phyloP scores from a whole-genome alignment of 1,284 basidiomycete genomes.

The Ganoderma boninense region DNA sequence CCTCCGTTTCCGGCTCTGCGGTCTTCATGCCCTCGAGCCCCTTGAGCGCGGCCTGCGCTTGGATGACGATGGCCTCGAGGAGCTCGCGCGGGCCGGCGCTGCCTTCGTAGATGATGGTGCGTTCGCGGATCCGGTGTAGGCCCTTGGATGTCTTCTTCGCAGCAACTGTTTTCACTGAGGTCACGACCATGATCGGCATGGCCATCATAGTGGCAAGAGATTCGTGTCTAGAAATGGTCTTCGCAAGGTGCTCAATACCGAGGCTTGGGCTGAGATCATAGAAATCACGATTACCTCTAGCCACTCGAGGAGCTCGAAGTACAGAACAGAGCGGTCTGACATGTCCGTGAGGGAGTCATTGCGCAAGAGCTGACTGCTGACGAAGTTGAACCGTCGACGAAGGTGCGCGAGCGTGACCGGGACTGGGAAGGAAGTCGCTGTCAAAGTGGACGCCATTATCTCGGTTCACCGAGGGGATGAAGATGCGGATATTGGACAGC shows the following conservation, averaged over 20 bases:
- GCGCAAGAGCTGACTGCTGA: constrained; percentile 83
- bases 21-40: constrained; percentile 75
- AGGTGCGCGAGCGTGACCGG: constrained; percentile 90
- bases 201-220: constrained; percentile 93
- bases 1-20: constrained; percentile 50
- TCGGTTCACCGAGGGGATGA: constrained; percentile 82
- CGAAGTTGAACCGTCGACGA: constrained; percentile 86
- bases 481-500: constrained; percentile 75
- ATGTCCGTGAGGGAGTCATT: constrained; percentile 94
- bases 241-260: constrained; percentile 5
- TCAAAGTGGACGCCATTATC: constrained; percentile 69
- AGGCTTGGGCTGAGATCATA: not conserved
- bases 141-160: constrained; percentile 56
- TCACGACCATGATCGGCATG: constrained; percentile 91
- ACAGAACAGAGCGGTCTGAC: constrained; percentile 87
- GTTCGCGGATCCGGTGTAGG: constrained; percentile 67
- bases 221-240: constrained; percentile 92
- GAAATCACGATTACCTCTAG: constrained; percentile 70
- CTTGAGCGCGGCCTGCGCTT: constrained; percentile 88
- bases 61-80: constrained; percentile 88
- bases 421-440: constrained; percentile 89
- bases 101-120: constrained; percentile 87
- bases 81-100: constrained; percentile 89
- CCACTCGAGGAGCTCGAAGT: constrained; percentile 91
- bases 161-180: constrained; percentile 68